Conservation (phyloP, 2,329 filamentous ascomycete species). For the Sclerotinia spermophila region DNA sequence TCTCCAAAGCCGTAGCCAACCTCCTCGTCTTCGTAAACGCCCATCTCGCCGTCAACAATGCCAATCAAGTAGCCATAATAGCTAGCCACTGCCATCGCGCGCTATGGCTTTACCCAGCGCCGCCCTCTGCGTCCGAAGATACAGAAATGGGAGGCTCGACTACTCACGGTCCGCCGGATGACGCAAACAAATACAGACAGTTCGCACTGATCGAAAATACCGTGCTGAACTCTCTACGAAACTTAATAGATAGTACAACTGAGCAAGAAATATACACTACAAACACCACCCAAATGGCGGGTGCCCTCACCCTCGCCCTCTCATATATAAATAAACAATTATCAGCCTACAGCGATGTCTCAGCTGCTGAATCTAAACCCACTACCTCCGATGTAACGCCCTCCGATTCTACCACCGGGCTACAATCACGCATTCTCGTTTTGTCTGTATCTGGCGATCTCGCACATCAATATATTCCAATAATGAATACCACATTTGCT, state of each 20-base stretch:
- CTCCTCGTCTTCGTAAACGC: slow-evolving; percentile 96
- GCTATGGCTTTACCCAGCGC: slow-evolving; percentile 79
- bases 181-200: slow-evolving; percentile 87
- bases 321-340: slow-evolving; percentile 77
- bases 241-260: slow-evolving; percentile 68
- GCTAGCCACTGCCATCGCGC: slow-evolving; percentile 85
- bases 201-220: slow-evolving; percentile 84
- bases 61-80: slow-evolving; percentile 88
- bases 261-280: slow-evolving; percentile 59
- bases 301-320: slow-evolving; percentile 84
- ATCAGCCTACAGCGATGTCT: slow-evolving; percentile 38
- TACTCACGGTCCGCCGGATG: slow-evolving; percentile 30
- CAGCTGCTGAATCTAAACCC: slow-evolving; percentile 35
- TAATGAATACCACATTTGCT: slow-evolving; percentile 98
- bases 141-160: slow-evolving; percentile 53
- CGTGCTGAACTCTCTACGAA: slow-evolving; percentile 68
- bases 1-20: slow-evolving; percentile 81
- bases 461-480: slow-evolving; percentile 88
- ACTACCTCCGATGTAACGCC: slow-evolving; percentile 23
- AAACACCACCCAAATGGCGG: slow-evolving; percentile 82
- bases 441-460: slow-evolving; percentile 84
- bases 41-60: slow-evolving; percentile 88
- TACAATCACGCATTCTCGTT: slow-evolving; percentile 82
- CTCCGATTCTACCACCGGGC: slow-evolving; percentile 42
- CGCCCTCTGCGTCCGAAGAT: slow-evolving; percentile 46